Percentiles rank a stretch among this genome's conserved stretches.
These are phyloP conservation scores for Nitzschia palea DNA, from an alignment of 108 stramenopile species.

Conservation along the genomic window DNA sequence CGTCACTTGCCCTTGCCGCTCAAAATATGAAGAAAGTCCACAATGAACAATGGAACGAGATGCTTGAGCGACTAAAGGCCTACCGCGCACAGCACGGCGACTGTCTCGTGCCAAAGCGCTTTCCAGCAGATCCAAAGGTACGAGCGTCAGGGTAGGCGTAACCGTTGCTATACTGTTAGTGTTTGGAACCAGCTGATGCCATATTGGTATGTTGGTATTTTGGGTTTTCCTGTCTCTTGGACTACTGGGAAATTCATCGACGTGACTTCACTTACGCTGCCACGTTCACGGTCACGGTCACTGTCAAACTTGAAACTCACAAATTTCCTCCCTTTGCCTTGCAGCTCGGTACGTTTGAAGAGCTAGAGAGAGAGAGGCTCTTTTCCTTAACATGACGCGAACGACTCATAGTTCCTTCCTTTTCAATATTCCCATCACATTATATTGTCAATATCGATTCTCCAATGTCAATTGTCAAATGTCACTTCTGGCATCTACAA, in stretches of 20 bases:
- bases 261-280: background rate
- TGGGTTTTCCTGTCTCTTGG: background rate
- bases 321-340: too few relatives aligned
- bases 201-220: background rate
- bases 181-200: background rate
- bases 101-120: slow-evolving; percentile 48
- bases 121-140: slow-evolving; percentile 34
- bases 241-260: background rate
- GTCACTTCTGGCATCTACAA: too few relatives aligned
- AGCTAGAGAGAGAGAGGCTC: too few relatives aligned
- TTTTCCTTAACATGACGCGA: too few relatives aligned
- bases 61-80: slow-evolving; percentile 28
- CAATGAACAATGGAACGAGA: slow-evolving; percentile 40
- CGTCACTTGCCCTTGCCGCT: background rate
- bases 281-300: too few relatives aligned
- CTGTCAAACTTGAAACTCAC: too few relatives aligned
- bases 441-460: too few relatives aligned
- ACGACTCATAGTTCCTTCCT: too few relatives aligned
- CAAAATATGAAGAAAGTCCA: slow-evolving; percentile 30
- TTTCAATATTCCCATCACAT: too few relatives aligned
- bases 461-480: too few relatives aligned
- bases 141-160: slow-evolving; percentile 48
- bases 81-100: slow-evolving; percentile 42
- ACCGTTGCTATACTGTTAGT: slow-evolving; percentile 21
- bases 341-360: too few relatives aligned